Conservation (phyloP, 331 rosid species). For the Rosa hybrid region DNA sequence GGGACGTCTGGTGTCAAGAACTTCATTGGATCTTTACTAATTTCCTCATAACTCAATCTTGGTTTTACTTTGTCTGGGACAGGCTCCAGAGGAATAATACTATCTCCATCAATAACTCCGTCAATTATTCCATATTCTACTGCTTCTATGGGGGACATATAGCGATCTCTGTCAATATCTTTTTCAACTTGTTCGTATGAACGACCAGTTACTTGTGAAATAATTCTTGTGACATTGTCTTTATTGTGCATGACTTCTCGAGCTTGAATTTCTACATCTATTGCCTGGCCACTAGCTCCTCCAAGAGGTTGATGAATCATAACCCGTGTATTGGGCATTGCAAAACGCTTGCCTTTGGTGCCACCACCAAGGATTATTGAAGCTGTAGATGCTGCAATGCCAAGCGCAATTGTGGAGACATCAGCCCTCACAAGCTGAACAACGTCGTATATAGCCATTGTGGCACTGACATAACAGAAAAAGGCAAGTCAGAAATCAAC, state of each 20-base stretch:
- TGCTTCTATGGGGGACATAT: conserved; percentile 92
- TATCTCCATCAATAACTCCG: conserved; percentile 78
- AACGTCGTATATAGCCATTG: conserved; percentile 90
- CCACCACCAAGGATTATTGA: conserved; percentile 91
- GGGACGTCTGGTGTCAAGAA: conserved; percentile 79
- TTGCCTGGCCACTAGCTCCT: conserved; percentile 90
- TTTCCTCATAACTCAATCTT: conserved; percentile 47
- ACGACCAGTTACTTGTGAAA: conserved; percentile 75
- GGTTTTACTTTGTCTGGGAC: conserved; percentile 73
- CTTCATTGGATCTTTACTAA: conserved; percentile 59
- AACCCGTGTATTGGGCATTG: conserved; percentile 91
- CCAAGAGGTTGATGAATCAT: conserved; percentile 96
- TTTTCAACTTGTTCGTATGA: conserved; percentile 75
- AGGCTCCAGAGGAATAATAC: conserved; percentile 75
- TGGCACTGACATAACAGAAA: conserved; percentile 54
- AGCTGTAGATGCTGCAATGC: conserved; percentile 91
- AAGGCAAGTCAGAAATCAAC: conserved; percentile 33
- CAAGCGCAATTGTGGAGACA: conserved; percentile 88
- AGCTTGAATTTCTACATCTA: conserved; percentile 95
- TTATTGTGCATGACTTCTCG: conserved; percentile 79
- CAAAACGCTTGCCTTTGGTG: conserved; percentile 94
- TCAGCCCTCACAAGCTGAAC: conserved; percentile 95
- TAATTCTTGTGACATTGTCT: conserved; percentile 62
- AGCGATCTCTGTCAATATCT: conserved; percentile 84
- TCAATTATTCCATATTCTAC: conserved; percentile 93